These are phyloP conservation scores for Chrysoporthe deuterocubensis DNA, from an alignment of 2,329 filamentous ascomycete species.

Conservation along the genomic window DNA sequence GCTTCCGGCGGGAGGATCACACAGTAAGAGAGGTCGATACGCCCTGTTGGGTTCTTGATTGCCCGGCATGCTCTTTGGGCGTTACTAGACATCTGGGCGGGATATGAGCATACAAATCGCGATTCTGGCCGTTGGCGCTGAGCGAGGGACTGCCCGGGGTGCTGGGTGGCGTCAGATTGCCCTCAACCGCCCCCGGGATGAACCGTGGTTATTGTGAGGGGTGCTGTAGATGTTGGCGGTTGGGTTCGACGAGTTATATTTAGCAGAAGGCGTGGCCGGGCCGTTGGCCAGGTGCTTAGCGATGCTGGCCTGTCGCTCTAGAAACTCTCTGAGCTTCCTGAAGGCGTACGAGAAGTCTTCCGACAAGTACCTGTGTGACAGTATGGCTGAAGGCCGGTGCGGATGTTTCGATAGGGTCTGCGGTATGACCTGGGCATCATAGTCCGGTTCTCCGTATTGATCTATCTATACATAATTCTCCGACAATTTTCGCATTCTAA, in stretches of 20 bases:
- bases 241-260: constrained; percentile 54
- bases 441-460: constrained; percentile 79
- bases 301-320: constrained; percentile 62
- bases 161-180: constrained; percentile 83
- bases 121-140: constrained; percentile 44
- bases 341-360: constrained; percentile 58
- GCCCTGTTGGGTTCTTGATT: constrained; percentile 46
- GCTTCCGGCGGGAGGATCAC: too few relatives aligned
- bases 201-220: constrained; percentile 74
- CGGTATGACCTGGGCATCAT: constrained; percentile 70
- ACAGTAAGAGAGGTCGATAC: too few relatives aligned
- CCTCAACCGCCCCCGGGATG: constrained; percentile 66
- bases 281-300: constrained; percentile 48
- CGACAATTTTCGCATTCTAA: too few relatives aligned
- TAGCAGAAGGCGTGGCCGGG: constrained; percentile 64
- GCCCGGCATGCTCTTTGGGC: constrained; percentile 56
- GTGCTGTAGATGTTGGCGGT: constrained; percentile 72
- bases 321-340: constrained; percentile 60
- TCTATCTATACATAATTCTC: too few relatives aligned
- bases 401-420: constrained; percentile 63
- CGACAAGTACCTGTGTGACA: constrained; percentile 64
- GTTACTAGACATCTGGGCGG: constrained; percentile 65
- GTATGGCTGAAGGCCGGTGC: constrained; percentile 60
- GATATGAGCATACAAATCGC: constrained; percentile 51
- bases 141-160: constrained; percentile 73